A percentile compares a stretch with the other conserved stretches of the same genome.
Conservation (phyloP, 2,329 filamentous ascomycete genomes). For the Juglanconis oblonga region DNA sequence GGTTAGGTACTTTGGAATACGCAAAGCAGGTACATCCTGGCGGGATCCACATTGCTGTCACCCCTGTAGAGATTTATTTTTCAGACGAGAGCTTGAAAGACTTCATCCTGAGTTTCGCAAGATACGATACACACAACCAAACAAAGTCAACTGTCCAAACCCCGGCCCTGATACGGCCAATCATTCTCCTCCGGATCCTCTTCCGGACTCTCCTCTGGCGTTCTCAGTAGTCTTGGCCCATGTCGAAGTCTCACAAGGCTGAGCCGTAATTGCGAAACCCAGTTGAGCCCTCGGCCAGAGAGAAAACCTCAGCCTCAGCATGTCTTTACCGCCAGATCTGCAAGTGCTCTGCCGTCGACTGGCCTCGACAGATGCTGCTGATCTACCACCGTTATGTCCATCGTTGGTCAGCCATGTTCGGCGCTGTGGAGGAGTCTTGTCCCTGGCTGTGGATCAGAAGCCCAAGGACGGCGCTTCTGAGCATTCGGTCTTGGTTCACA, state of each 20-base stretch:
- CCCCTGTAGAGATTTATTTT: constrained; percentile 11
- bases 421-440: constrained; percentile 59
- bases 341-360: constrained; percentile 67
- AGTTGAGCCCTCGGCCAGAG: background rate
- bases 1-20: background rate
- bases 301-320: constrained; percentile 8
- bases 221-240: too few species aligned
- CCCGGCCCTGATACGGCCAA: too few species aligned
- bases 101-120: background rate
- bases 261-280: constrained; percentile 1
- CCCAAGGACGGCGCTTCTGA: constrained; percentile 62
- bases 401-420: constrained; percentile 61
- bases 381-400: constrained; percentile 72
- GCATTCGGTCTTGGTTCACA: constrained; percentile 69
- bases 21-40: background rate
- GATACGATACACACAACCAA: background rate
- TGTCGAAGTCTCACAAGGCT: background rate
- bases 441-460: constrained; percentile 57
- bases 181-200: too few species aligned
- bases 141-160: too few species aligned
- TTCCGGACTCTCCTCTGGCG: too few species aligned
- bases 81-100: background rate
- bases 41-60: background rate
- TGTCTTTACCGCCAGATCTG: constrained; percentile 54
- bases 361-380: constrained; percentile 65